These are phyloP conservation scores for Diaporthe australafricana DNA, from an alignment of 2,329 filamentous ascomycete species.

Conservation along the genomic window DNA sequence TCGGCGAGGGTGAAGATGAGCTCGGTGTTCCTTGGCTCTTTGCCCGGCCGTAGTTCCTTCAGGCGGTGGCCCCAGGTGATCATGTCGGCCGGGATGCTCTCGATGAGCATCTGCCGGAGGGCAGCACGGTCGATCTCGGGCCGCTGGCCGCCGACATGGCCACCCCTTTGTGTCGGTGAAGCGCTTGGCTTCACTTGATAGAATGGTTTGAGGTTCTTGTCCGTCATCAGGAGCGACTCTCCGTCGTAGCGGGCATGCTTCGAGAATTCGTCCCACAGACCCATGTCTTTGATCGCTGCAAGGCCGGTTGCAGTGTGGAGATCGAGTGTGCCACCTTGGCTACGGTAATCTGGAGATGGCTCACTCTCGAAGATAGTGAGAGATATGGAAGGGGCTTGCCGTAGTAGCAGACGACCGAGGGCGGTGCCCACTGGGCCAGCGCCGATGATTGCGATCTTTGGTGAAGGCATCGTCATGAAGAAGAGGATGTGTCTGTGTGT, in stretches of 20 bases:
- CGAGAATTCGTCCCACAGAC: conserved; percentile 62
- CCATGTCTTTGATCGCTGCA: conserved; percentile 61
- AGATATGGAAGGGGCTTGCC: conserved; percentile 52
- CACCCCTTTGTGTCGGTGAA: conserved; percentile 43
- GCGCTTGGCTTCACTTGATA: conserved; percentile 45
- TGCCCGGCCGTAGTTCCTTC: conserved; percentile 48
- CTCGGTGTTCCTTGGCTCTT: conserved; percentile 41
- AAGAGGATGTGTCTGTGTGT: background rate
- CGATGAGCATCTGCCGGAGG: conserved; percentile 57
- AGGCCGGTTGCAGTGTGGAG: conserved; percentile 64
- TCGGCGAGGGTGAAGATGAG: conserved; percentile 49
- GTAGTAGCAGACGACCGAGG: conserved; percentile 63
- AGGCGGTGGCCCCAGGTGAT: conserved; percentile 61
- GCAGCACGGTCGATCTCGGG: conserved; percentile 65
- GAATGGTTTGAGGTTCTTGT: conserved; percentile 53
- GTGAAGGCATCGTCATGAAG: conserved; percentile 38
- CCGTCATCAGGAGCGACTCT: conserved; percentile 60
- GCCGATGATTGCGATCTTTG: conserved; percentile 59
- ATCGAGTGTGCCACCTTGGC: conserved; percentile 66
- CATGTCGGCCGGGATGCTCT: conserved; percentile 56
- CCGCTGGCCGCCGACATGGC: conserved; percentile 45
- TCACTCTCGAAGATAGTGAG: conserved; percentile 64
- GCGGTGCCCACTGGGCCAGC: conserved; percentile 62
- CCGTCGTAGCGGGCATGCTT: conserved; percentile 63
- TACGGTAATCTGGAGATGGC: conserved; percentile 54